These are phyloP conservation scores for Halenospora varia DNA, from an alignment of 495 filamentous ascomycete genomes.

Conservation along the genomic window DNA sequence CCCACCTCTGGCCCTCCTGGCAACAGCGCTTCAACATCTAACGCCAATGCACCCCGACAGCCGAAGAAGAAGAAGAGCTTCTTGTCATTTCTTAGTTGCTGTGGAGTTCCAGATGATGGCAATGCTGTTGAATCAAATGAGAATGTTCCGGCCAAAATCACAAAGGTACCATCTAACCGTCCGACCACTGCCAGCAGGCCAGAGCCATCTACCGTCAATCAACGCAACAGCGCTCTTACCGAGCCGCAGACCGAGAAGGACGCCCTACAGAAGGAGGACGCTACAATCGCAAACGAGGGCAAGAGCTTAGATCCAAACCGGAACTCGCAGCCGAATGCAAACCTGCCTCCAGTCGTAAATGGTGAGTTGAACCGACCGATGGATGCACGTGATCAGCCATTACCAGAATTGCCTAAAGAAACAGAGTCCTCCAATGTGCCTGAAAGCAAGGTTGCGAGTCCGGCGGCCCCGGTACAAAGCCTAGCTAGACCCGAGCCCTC, in stretches of 20 bases:
- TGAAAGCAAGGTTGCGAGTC: slow-evolving; percentile 8
- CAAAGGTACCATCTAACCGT: slow-evolving; percentile 44
- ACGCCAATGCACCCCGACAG: slow-evolving; percentile 37
- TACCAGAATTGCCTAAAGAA: slow-evolving; percentile 21
- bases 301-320: not conserved
- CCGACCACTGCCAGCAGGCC: slow-evolving; percentile 49
- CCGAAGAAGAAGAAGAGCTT: slow-evolving; percentile 64
- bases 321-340: not conserved
- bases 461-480: slow-evolving; percentile 27
- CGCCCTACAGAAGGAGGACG: slow-evolving; percentile 11
- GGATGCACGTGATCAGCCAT: slow-evolving; percentile 22
- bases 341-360: not conserved
- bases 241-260: slow-evolving; percentile 20
- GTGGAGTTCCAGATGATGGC: slow-evolving; percentile 62
- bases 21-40: slow-evolving; percentile 27
- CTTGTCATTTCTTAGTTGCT: slow-evolving; percentile 71
- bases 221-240: not conserved
- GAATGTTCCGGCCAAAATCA: slow-evolving; percentile 55
- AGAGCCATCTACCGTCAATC: slow-evolving; percentile 1
- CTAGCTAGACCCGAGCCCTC: slow-evolving; percentile 15
- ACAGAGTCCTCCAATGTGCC: slow-evolving; percentile 5
- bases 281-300: slow-evolving; percentile 3
- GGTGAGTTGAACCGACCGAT: not conserved
- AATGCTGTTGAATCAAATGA: slow-evolving; percentile 60
- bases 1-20: slow-evolving; percentile 40